Percentiles rank a stretch among this genome's conserved stretches.
Evolutionary conservation across 2,329 filamentous ascomycete genomes (phyloP).

Genomic region (Orbilia ellipsospora): DNA sequence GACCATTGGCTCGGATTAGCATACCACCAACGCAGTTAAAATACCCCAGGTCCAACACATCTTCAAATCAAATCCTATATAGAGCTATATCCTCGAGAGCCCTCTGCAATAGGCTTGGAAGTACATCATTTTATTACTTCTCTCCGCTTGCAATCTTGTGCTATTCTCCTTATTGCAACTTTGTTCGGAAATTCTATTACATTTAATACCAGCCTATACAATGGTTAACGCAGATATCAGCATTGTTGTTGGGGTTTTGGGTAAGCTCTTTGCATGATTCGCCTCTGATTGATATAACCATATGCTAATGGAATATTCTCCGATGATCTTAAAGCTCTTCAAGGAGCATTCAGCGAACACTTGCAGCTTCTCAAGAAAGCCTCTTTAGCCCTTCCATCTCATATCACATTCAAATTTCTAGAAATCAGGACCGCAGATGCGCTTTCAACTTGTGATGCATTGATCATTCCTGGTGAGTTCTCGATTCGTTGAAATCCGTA

Average conservation of each 20-base stretch:
- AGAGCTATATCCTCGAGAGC: too few relatives aligned
- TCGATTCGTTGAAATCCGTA: neutral
- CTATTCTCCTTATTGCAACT: too few relatives aligned
- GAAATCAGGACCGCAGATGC: slow-evolving; percentile 82
- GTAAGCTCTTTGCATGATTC: slow-evolving; percentile 11
- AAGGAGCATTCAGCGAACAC: slow-evolving; percentile 94
- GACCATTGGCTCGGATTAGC: slow-evolving; percentile 25
- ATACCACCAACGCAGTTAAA: slow-evolving; percentile 32
- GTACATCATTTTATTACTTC: too few relatives aligned
- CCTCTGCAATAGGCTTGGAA: too few relatives aligned
- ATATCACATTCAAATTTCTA: slow-evolving; percentile 69
- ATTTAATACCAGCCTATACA: neutral
- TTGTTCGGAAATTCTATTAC: neutral
- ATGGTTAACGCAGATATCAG: slow-evolving; percentile 47
- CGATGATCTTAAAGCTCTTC: slow-evolving; percentile 69
- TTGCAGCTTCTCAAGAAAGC: slow-evolving; percentile 78
- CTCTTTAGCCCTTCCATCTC: slow-evolving; percentile 63
- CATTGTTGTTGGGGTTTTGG: slow-evolving; percentile 52
- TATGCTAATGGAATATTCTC: slow-evolving; percentile 3
- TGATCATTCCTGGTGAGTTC: slow-evolving; percentile 77
- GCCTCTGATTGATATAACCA: neutral
- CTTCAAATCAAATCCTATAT: too few relatives aligned
- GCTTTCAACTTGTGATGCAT: slow-evolving; percentile 78
- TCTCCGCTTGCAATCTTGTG: too few relatives aligned
- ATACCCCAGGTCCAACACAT: slow-evolving; percentile 47